A percentile compares a stretch with the other conserved stretches of the same genome.
phyloP scores from a whole-genome alignment of 768 basidiomycete genomes.

The Xerocomellus intermedius region DNA sequence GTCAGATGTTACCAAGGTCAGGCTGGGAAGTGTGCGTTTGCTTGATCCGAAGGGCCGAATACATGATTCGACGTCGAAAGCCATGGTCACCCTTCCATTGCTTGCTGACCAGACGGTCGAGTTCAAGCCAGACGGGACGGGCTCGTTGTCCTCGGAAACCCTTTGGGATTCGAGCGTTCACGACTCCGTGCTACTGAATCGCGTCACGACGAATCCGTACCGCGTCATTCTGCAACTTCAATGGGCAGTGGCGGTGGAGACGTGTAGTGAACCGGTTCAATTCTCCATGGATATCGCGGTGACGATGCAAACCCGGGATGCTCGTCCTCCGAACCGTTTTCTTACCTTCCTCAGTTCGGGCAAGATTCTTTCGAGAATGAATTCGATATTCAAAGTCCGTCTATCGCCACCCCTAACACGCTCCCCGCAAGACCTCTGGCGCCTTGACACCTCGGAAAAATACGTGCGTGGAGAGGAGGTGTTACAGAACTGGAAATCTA shows the following conservation, averaged over 20 bases:
- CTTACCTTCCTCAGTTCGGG: constrained; percentile 73
- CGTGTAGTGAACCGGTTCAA: constrained; percentile 79
- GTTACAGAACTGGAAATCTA: constrained; percentile 79
- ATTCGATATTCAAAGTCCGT: constrained; percentile 79
- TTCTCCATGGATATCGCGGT: constrained; percentile 88
- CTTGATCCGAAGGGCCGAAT: constrained; percentile 80
- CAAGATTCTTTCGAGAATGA: constrained; percentile 75
- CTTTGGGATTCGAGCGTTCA: constrained; percentile 95
- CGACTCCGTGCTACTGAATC: constrained; percentile 81
- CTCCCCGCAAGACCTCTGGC: constrained; percentile 88
- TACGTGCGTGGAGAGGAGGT: constrained; percentile 92
- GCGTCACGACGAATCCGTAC: constrained; percentile 75
- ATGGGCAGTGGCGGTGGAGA: constrained; percentile 81
- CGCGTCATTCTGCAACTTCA: constrained; percentile 75
- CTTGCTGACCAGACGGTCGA: constrained; percentile 69
- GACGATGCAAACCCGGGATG: constrained; percentile 80
- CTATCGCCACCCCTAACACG: constrained; percentile 83
- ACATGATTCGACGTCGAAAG: constrained; percentile 73
- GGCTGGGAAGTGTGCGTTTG: constrained; percentile 80
- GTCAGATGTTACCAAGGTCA: constrained; percentile 73
- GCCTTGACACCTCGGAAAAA: constrained; percentile 91
- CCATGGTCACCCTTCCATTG: constrained; percentile 70
- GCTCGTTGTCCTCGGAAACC: constrained; percentile 62
- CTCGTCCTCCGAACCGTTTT: constrained; percentile 77
- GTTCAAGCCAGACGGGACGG: constrained; percentile 84